phyloP scores from a whole-genome alignment of 2,329 filamentous ascomycete genomes.

The Fusarium decemcellulare region DNA sequence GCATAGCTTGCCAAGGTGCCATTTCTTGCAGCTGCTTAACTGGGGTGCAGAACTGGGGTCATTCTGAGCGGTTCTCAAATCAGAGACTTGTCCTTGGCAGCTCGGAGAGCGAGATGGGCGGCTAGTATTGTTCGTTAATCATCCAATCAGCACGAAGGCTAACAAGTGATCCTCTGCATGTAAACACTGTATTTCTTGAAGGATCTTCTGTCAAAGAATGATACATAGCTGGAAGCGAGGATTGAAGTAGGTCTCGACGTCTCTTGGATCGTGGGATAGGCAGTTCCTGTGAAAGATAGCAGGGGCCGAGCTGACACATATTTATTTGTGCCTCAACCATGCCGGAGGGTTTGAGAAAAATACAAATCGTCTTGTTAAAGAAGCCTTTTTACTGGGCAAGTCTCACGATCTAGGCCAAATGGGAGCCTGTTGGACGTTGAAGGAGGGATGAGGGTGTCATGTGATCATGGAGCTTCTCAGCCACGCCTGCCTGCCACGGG shows the following conservation, averaged over 20 bases:
- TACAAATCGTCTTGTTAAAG: too few species aligned
- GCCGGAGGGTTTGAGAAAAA: too few species aligned
- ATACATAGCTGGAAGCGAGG: too few species aligned
- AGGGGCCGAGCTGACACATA: too few species aligned
- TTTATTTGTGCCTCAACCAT: neutral
- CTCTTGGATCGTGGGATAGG: too few species aligned
- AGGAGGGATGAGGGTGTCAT: constrained; percentile 4
- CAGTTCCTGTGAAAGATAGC: too few species aligned
- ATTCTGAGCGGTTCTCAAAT: neutral
- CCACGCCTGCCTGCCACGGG: constrained; percentile 11
- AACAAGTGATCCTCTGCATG: neutral
- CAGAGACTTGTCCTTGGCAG: neutral
- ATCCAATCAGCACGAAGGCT: neutral
- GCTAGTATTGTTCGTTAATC: neutral
- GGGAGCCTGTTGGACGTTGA: neutral
- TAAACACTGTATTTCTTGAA: too few species aligned
- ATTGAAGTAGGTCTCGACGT: too few species aligned
- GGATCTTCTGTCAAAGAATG: too few species aligned
- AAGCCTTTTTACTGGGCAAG: neutral
- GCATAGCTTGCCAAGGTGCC: neutral
- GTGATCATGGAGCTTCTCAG: constrained; percentile 1
- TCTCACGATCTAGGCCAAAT: too few species aligned
- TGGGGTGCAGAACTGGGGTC: neutral
- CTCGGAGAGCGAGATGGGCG: neutral
- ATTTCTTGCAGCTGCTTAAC: neutral